phyloP scores from a whole-genome alignment of 2,329 filamentous ascomycete genomes.

The Fusarium chuoi region DNA sequence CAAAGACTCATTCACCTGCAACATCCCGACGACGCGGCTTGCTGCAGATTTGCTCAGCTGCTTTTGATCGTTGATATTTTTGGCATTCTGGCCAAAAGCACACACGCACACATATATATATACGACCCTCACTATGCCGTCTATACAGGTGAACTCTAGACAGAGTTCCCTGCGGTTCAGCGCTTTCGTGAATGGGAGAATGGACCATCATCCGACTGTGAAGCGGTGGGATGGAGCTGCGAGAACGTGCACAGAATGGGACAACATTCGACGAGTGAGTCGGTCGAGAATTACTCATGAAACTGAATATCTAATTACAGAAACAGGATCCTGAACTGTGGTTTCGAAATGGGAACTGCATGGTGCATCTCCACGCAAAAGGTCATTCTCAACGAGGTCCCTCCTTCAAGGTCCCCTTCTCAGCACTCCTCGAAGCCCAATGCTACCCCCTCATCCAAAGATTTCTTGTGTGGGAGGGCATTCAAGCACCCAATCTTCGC shows the following conservation, averaged over 20 bases:
- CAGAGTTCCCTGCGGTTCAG: slow-evolving; percentile 40
- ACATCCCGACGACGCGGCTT: slow-evolving; percentile 31
- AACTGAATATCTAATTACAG: slow-evolving; percentile 3
- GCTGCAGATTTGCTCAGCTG: slow-evolving; percentile 22
- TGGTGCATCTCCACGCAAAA: slow-evolving; percentile 74
- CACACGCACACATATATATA: no score
- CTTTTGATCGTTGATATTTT: not conserved
- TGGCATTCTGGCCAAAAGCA: not conserved
- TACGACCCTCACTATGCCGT: not conserved
- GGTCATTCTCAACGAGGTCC: slow-evolving; percentile 73
- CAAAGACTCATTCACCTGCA: slow-evolving; percentile 30
- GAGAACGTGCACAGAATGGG: slow-evolving; percentile 57
- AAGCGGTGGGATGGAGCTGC: slow-evolving; percentile 63
- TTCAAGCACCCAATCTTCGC: slow-evolving; percentile 36
- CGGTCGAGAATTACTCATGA: not conserved
- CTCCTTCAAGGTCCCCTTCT: slow-evolving; percentile 73
- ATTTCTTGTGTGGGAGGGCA: slow-evolving; percentile 54
- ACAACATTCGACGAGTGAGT: slow-evolving; percentile 60
- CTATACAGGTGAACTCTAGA: slow-evolving; percentile 21
- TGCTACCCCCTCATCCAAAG: slow-evolving; percentile 70
- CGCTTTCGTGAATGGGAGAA: slow-evolving; percentile 45
- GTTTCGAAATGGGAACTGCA: slow-evolving; percentile 73
- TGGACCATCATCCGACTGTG: slow-evolving; percentile 42
- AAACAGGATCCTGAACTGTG: slow-evolving; percentile 77
- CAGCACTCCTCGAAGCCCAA: slow-evolving; percentile 64